Conservation (phyloP, 2,329 filamentous ascomycete species). For the Xylariaceae sp. region DNA sequence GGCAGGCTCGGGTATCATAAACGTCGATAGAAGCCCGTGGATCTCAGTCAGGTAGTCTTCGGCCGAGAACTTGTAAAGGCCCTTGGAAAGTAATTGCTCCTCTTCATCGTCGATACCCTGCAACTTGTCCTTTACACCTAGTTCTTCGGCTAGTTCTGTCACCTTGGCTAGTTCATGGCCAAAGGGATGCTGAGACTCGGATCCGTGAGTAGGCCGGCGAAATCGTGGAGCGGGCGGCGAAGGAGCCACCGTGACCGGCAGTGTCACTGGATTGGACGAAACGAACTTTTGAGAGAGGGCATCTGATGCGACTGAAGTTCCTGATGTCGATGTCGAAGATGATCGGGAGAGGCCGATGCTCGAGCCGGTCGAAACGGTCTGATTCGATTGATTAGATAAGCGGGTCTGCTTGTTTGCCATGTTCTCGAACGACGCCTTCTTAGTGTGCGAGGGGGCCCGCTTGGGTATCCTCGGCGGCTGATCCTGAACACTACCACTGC, state of each 20-base stretch:
- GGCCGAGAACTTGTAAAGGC: conserved; percentile 67
- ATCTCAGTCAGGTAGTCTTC: conserved; percentile 84
- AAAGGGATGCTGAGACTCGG: conserved; percentile 56
- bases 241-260: conserved; percentile 29
- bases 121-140: conserved; percentile 55
- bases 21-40: conserved; percentile 58
- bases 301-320: conserved; percentile 40
- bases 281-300: conserved; percentile 27
- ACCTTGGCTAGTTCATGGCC: conserved; percentile 87
- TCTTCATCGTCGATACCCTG: conserved; percentile 69
- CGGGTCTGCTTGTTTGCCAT: conserved; percentile 57
- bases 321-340: conserved; percentile 50
- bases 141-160: conserved; percentile 88
- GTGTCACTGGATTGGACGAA: conserved; percentile 24
- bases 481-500: conserved; percentile 35
- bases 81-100: conserved; percentile 60
- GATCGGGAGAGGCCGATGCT: conserved; percentile 53
- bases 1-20: conserved; percentile 42
- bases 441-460: conserved; percentile 81
- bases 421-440: conserved; percentile 70
- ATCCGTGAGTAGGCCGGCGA: conserved; percentile 24
- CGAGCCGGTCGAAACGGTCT: conserved; percentile 50
- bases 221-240: conserved; percentile 26
- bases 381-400: conserved; percentile 48
- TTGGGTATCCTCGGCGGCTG: conserved; percentile 62